Base-by-base conservation (phyloP, 441 rosid species). In the Populus hybrid region DNA sequence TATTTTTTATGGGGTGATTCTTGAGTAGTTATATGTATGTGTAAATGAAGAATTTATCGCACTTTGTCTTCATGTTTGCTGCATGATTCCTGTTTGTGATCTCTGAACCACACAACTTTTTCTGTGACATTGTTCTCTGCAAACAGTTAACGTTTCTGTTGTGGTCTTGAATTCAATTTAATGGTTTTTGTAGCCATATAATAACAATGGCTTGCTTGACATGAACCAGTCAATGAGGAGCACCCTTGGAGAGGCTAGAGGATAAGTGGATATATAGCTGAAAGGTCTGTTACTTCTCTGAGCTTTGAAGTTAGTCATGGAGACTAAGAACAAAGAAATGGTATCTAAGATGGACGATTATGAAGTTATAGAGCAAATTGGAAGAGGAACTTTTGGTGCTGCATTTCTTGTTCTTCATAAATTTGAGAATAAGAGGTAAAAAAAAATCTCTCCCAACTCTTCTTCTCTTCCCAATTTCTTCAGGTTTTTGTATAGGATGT, bases 341-440 rank as follows among this genome's bases (percentile, higher is more conserved):
- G 24, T 26, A 69, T 80, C 86, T 6, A 87, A 86, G 66, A 85
- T 83, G 89, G 93, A 88, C 11, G 87, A 83, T 35, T 89, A 90
- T 76, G 88, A 85, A 75, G 91, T 88, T 24, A 73, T 87, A 18
- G 92, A 91, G 83, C 93, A 91, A 84, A 91, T 89, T 79, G 93
- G 93, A 45, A 89, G 88, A 81, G 91, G 95, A 31, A 76, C 84
- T 61, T 89, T 85, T 82, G 92, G 95, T 9, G 82, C 89, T 79
- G 85, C 93, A 14, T 86, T 86, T 88, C 87, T 90, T 36, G 90
- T 88, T 80, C 88, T 81, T 81, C 89, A 87, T 81, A 91, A 81
- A 70, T 68, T 76, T 23, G 89, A 89, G 79, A 83, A 81, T 31
- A 85, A 81, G 77, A 87, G 90, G 95, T 86, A 82, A 73, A 80